Base-by-base conservation (phyloP, 176 grass and related monocot species). In the Triticum timopheevii region DNA sequence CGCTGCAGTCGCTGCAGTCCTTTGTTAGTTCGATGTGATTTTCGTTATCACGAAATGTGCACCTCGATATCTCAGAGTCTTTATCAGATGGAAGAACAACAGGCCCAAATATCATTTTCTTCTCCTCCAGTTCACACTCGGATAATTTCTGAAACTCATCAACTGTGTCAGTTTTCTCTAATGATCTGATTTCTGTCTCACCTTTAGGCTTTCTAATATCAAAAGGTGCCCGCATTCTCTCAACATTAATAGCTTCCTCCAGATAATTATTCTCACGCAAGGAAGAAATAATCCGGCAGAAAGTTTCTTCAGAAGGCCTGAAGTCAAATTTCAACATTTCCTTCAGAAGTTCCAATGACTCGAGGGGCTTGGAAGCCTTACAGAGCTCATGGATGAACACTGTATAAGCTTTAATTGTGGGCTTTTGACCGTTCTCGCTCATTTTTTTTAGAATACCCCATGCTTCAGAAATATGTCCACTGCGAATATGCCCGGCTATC, bases 371-470 rank as follows among this genome's bases (percentile, higher is more conserved):
- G 15, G 85, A 93, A 16, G 81, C 95, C 85, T 91, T 91, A 78
- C 95, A 95, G 13, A 97, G 87, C 76, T 95, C 87, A 56, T 91
- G 92, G 80, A 97, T 93, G 79, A 97, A 93, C 63, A 95, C 87
- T 80, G 58, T 87, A 82, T 97, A 97, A 82, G 85, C 85, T 86
- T 97, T 93, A 80, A 87, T 44, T 80, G 76, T 95, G 33, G 84
- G 93, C 80, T 24, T 89, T 61, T 86, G 79, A 28, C 82, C 85
- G 49, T 88, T 88, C 87, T 90, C 77, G 82, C 79, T 88, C 82
- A 90, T 87, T 36, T 77, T 80, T 77, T 87, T 87, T 67, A 95
- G 90, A 50, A 78, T 64, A 82, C 78, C 65, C 91, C 93, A 93
- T 74, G 91, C 93, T 84, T 93, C 76, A 77, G 89, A 92, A 87